Conservation (phyloP, 768 basidiomycete genomes). For the Naganishia onofrii region DNA sequence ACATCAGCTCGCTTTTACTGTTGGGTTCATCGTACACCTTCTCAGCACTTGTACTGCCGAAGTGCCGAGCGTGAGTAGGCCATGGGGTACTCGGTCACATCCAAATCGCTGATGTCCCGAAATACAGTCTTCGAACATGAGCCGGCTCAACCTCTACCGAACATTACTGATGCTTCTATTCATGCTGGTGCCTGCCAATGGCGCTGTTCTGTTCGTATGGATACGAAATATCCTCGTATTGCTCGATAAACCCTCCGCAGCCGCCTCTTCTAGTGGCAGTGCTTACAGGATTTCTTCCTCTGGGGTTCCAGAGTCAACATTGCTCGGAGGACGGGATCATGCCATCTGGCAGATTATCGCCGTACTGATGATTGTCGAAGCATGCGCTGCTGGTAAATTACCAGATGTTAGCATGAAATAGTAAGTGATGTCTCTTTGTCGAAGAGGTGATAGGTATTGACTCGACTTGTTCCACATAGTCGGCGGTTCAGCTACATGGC, state of each 20-base stretch:
- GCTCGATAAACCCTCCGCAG: not conserved
- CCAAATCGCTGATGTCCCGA: not conserved
- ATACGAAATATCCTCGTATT: constrained; percentile 13
- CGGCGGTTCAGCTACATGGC: not conserved
- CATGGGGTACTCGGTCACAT: not conserved
- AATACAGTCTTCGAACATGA: not conserved
- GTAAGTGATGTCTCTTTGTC: not conserved
- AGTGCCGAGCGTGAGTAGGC: not conserved
- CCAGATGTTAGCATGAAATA: not conserved
- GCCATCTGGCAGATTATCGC: constrained; percentile 1
- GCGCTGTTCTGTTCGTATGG: constrained; percentile 25
- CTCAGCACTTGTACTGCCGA: not conserved
- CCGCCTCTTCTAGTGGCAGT: not conserved
- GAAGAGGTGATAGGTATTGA: not conserved
- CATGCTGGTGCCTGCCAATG: constrained; percentile 18
- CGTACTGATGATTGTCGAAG: constrained; percentile 7
- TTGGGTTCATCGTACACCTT: constrained; percentile 72
- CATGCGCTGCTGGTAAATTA: constrained; percentile 9
- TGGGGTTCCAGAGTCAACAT: not conserved
- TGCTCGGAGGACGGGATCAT: constrained; percentile 19
- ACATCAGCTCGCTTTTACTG: constrained; percentile 86
- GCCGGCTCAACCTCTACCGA: constrained; percentile 1
- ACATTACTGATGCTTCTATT: constrained; percentile 10
- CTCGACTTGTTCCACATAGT: not conserved
- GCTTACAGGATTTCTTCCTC: too few relatives aligned